phyloP scores from a whole-genome alignment of 2,329 filamentous ascomycete genomes.

The Colletotrichum liriopes region DNA sequence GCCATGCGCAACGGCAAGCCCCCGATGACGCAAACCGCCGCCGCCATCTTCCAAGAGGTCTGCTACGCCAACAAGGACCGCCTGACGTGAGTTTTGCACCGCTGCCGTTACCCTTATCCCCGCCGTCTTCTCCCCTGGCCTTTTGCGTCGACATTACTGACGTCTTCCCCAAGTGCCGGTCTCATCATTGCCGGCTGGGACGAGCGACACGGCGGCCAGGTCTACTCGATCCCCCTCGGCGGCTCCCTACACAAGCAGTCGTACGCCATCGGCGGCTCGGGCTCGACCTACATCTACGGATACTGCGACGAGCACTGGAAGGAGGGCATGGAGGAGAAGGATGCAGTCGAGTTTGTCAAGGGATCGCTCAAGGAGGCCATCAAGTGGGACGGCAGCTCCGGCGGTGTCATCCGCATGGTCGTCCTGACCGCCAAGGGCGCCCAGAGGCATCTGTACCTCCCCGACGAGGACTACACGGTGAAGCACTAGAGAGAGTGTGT shows the following conservation, averaged over 20 bases:
- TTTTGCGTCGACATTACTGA: not conserved
- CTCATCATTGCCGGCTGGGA: conserved; percentile 99
- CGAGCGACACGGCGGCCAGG: conserved; percentile 92
- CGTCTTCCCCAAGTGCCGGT: conserved; percentile 76
- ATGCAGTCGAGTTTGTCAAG: conserved; percentile 95
- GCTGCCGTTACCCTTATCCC: too few relatives aligned
- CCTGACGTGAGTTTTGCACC: conserved; percentile 76
- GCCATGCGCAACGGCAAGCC: conserved; percentile 90
- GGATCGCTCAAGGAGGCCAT: conserved; percentile 92
- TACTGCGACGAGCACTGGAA: conserved; percentile 98
- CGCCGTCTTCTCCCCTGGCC: not conserved
- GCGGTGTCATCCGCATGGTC: conserved; percentile 98
- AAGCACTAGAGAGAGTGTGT: conserved; percentile 63
- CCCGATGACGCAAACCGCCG: conserved; percentile 95
- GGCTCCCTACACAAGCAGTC: conserved; percentile 98
- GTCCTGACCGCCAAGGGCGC: conserved; percentile 93
- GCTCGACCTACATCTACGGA: conserved; percentile 99
- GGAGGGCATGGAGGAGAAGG: conserved; percentile 93
- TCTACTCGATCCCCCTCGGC: conserved; percentile 96
- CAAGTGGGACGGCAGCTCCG: conserved; percentile 99
- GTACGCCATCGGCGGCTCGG: conserved; percentile 95
- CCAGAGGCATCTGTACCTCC: conserved; percentile 94
- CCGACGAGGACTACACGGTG: conserved; percentile 88
- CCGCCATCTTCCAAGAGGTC: conserved; percentile 96
- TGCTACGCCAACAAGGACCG: conserved; percentile 98